Conservation (phyloP, 2,329 filamentous ascomycete genomes). For the Daldinia eschscholtzii region DNA sequence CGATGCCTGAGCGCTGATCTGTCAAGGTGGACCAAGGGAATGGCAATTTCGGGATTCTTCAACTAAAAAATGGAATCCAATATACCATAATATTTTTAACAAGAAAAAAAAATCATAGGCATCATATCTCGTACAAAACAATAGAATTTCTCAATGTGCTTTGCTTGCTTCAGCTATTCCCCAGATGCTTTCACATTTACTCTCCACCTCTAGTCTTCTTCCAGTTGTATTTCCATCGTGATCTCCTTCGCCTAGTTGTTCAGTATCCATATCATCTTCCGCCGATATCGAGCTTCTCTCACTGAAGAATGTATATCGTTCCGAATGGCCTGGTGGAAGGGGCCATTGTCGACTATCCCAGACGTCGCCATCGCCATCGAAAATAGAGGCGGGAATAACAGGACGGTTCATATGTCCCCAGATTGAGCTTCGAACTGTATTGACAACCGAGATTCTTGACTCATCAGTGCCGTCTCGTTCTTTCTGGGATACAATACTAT, state of each 20-base stretch:
- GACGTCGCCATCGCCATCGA: constrained; percentile 19
- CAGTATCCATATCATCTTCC: constrained; percentile 23
- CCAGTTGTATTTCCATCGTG: constrained; percentile 15
- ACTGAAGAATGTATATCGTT: constrained; percentile 39
- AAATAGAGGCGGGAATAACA: constrained; percentile 23
- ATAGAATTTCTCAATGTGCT: constrained; percentile 15
- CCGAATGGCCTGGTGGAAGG: constrained; percentile 41
- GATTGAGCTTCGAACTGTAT: constrained; percentile 36
- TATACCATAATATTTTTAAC: not conserved
- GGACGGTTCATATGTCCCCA: constrained; percentile 35
- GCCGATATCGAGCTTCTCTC: constrained; percentile 31
- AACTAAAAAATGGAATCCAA: too few relatives aligned
- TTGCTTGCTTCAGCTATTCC: constrained; percentile 30
- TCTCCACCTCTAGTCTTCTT: constrained; percentile 10
- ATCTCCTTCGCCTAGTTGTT: constrained; percentile 26
- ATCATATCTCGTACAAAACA: constrained; percentile 1
- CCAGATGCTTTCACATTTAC: constrained; percentile 35
- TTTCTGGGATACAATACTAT: constrained; percentile 2
- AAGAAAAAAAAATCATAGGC: too few relatives aligned
- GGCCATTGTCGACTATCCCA: constrained; percentile 42
- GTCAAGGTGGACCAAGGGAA: not conserved
- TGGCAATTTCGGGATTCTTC: not conserved
- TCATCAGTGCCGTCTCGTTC: constrained; percentile 8
- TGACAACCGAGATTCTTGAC: constrained; percentile 26
- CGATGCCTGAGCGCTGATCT: not conserved